Percentiles rank a stretch among this genome's conserved stretches.
These are phyloP conservation scores for Borealophlyctis nickersoniae DNA, from an alignment of 192 early-diverging fungal genomes.

Conservation along the genomic window DNA sequence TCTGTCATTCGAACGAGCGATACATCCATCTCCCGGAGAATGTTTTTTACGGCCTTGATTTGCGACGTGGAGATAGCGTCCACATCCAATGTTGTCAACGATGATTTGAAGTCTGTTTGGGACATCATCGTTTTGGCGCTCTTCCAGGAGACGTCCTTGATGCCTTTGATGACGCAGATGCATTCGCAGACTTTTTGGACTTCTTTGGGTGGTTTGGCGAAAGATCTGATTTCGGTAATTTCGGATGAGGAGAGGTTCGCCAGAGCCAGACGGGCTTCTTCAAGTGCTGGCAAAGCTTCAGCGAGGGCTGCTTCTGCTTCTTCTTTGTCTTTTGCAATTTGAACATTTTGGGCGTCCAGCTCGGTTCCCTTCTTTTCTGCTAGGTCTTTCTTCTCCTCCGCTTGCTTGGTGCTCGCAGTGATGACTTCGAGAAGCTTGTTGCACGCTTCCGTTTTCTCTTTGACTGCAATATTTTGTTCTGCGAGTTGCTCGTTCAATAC, in stretches of 20 bases:
- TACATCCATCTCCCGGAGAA: constrained; percentile 60
- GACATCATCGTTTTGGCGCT: constrained; percentile 65
- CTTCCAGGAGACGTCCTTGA: constrained; percentile 66
- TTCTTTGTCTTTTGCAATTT: constrained; percentile 67
- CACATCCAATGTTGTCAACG: constrained; percentile 48
- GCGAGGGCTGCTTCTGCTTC: constrained; percentile 62
- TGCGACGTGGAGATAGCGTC: constrained; percentile 52
- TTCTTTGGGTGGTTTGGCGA: constrained; percentile 62
- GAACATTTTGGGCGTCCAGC: constrained; percentile 50
- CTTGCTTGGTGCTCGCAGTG: constrained; percentile 54
- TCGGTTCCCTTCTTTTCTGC: constrained; percentile 57
- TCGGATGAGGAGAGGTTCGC: constrained; percentile 55
- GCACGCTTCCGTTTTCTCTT: constrained; percentile 62
- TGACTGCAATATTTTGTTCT: constrained; percentile 60
- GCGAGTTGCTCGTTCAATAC: constrained; percentile 57
- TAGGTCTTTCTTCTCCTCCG: constrained; percentile 60
- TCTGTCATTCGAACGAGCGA: constrained; percentile 53
- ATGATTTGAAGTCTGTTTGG: constrained; percentile 57
- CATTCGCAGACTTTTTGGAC: constrained; percentile 66
- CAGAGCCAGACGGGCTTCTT: constrained; percentile 54
- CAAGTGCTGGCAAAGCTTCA: constrained; percentile 57
- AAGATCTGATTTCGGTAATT: constrained; percentile 61
- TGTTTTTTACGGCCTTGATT: constrained; percentile 54
- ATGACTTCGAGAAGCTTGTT: constrained; percentile 63
- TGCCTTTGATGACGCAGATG: constrained; percentile 60